Evolutionary conservation across 2,329 filamentous ascomycete species (phyloP), one percentile per base, ranked within the genome.

Genomic region (Sporothrix variecibatus): DNA sequence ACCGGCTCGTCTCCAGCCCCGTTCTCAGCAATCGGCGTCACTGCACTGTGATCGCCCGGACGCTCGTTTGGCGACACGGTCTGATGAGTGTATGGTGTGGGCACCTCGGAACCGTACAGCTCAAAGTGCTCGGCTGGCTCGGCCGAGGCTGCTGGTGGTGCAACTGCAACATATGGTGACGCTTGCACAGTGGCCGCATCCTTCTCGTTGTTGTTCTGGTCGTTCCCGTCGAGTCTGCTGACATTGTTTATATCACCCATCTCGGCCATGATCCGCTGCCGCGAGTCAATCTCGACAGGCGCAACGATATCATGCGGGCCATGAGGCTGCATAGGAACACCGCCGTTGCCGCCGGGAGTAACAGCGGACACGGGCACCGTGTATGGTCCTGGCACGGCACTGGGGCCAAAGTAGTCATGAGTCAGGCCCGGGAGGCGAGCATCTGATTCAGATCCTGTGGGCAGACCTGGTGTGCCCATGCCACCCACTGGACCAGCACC

Each of bases 251-350:
- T 28, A 17, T 64, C 67, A n/a, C 46, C 60, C 76, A 70, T 73
- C 67, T 69, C 76, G 1, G 68, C 46, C 26, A 28, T 58, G 20
- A 62, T 28, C 9, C 58, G 68, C 34, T 38, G 20, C 26, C 28
- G 15, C 64, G 85, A 84, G 75, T 85, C 87, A 15, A 90, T 87
- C 82, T 90, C 88, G 2, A 90, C 87, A 3, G 88, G 84, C 26
- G 81, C 82, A 0, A 83, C 80, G 56, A 88, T 87, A 77, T 89
- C 86, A 11, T 82, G 83, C 3, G 87, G 87, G 17, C 80, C 81
- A 15, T 87, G 81, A 8, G 88, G 86, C 62, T 79, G 79, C 28
- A 82, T 72, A 2, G 85, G 84, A 38, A 78, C 77, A 20, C 58
- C 75, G 58, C 26, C 38, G 73, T 77, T 73, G 77, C 40, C 70